Evolutionary conservation across 257 asterid genomes (phyloP).

Genomic region (Lavandula angustifolia): DNA sequence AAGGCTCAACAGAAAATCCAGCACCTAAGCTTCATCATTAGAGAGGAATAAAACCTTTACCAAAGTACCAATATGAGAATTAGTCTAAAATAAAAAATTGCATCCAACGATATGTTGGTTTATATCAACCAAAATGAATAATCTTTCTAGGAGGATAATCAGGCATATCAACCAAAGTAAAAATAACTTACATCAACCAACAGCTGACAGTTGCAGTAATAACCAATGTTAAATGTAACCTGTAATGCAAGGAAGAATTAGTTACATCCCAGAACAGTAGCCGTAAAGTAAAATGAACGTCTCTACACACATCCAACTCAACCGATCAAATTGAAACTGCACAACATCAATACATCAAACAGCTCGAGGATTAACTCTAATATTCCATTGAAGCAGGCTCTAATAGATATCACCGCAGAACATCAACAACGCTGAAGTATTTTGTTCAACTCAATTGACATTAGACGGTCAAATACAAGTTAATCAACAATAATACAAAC

Average conservation of each 20-base stretch:
- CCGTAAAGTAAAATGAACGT: neutral
- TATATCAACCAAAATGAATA: too few relatives aligned
- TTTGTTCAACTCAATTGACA: neutral
- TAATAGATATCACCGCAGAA: neutral
- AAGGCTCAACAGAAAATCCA: neutral
- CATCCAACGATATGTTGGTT: too few relatives aligned
- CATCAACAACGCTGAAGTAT: neutral
- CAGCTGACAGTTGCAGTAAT: slow-evolving; percentile 90
- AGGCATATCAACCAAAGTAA: neutral
- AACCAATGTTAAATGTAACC: slow-evolving; percentile 86
- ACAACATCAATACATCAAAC: slow-evolving; percentile 8
- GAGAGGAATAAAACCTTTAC: neutral
- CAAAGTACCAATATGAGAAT: too few relatives aligned
- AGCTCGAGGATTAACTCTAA: neutral
- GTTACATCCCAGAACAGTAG: neutral
- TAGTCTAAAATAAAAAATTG: too few relatives aligned
- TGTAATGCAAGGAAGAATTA: slow-evolving; percentile 41
- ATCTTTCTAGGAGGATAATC: too few relatives aligned
- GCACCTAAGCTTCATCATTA: neutral
- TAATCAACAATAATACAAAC: neutral
- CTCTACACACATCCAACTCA: neutral
- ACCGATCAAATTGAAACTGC: neutral
- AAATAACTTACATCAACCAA: slow-evolving; percentile 88
- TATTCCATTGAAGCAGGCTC: neutral
- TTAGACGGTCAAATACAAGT: too few relatives aligned